Conservation (phyloP, 2,329 filamentous ascomycete genomes). For the Polytolypa hystricis region DNA sequence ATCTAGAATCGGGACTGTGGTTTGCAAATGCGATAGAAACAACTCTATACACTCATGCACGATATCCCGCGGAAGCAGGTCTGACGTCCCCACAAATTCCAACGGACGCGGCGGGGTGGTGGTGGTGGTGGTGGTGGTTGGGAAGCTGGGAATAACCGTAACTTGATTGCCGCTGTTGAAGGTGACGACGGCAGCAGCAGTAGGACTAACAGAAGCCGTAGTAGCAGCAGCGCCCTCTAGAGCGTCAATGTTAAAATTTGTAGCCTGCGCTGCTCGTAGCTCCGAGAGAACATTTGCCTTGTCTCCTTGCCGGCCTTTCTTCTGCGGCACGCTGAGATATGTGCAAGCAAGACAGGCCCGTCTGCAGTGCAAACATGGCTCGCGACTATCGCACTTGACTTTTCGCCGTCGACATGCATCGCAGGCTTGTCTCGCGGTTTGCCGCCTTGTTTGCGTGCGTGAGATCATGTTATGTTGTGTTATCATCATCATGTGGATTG, state of each 20-base stretch:
- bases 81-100: constrained; percentile 1
- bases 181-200: background rate
- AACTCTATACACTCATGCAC: constrained; percentile 13
- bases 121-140: background rate
- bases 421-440: constrained; percentile 12
- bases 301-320: constrained; percentile 16
- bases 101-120: background rate
- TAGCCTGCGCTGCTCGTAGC: constrained; percentile 6
- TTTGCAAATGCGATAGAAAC: constrained; percentile 15
- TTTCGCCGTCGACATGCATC: constrained; percentile 18
- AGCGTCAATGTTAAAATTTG: too few relatives aligned
- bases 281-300: constrained; percentile 15
- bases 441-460: background rate
- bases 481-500: background rate
- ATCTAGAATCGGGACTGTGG: constrained; percentile 22
- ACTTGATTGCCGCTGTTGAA: background rate
- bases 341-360: constrained; percentile 13
- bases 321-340: constrained; percentile 10
- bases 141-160: background rate
- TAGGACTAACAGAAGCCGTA: background rate
- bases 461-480: constrained; percentile 4
- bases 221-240: too few relatives aligned
- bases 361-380: constrained; percentile 14
- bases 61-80: constrained; percentile 8
- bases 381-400: constrained; percentile 13